phyloP scores from a whole-genome alignment of 2,329 filamentous ascomycete genomes.

The Cercospora sojina region DNA sequence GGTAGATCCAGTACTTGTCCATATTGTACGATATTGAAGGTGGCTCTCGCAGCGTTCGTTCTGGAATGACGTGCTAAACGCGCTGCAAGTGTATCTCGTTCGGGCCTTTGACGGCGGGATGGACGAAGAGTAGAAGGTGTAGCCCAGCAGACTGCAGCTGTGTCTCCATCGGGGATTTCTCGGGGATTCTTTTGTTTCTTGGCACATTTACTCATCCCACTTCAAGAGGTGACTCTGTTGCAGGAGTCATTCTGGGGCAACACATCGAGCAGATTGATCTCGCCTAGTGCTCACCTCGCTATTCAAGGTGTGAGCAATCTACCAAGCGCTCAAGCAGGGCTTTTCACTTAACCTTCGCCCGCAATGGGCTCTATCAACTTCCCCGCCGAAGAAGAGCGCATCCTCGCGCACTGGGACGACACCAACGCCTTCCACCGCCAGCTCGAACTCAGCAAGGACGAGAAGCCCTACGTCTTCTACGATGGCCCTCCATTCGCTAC shows the following conservation, averaged over 20 bases:
- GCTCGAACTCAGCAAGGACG: conserved; percentile 79
- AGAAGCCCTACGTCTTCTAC: conserved; percentile 90
- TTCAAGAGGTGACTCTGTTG: conserved; percentile 5
- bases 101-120: not conserved
- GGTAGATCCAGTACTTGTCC: not conserved
- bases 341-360: conserved; percentile 19
- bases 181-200: not conserved
- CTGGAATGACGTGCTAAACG: not conserved
- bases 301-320: not conserved
- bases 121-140: not conserved
- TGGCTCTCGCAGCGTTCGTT: not conserved
- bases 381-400: conserved; percentile 81
- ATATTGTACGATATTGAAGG: not conserved
- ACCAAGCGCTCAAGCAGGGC: conserved; percentile 4
- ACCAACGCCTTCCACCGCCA: conserved; percentile 88
- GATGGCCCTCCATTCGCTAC: conserved; percentile 61
- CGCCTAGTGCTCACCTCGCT: not conserved
- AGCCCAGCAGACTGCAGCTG: not conserved
- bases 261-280: not conserved
- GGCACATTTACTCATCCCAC: conserved; percentile 6
- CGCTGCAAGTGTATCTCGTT: not conserved
- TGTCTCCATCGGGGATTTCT: not conserved
- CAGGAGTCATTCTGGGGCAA: not conserved
- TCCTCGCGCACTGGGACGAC: conserved; percentile 84
- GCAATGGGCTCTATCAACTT: conserved; percentile 66